Conservation (phyloP, 192 early-diverging fungal genomes). For the Mortierella antarctica region DNA sequence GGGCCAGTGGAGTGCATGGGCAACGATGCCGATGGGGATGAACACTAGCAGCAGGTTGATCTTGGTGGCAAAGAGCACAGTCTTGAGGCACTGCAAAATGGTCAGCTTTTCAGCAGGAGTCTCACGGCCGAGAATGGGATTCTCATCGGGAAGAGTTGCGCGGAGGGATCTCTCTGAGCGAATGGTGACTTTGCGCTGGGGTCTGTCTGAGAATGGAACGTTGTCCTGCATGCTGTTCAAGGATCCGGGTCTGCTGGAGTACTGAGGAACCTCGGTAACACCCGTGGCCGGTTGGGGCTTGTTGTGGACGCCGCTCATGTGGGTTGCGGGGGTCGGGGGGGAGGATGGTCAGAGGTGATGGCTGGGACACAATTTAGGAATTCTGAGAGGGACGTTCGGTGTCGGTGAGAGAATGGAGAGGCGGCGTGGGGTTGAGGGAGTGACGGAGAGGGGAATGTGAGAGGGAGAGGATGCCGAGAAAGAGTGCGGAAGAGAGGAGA, state of each 20-base stretch:
- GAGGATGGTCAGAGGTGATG: too few species aligned
- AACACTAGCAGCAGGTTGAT: constrained; percentile 80
- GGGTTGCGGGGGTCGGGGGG: too few species aligned
- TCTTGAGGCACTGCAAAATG: constrained; percentile 23
- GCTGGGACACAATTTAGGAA: too few species aligned
- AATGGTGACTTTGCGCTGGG: constrained; percentile 23
- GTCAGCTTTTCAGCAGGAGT: neutral
- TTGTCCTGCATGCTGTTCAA: neutral
- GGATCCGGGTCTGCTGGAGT: constrained; percentile 9
- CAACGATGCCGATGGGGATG: constrained; percentile 82
- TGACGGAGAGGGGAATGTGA: neutral
- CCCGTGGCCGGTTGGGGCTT: too few species aligned
- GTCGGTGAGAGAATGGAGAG: too few species aligned
- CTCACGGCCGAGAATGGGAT: constrained; percentile 6
- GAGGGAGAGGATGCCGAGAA: neutral
- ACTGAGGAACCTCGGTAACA: too few species aligned
- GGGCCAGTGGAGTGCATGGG: constrained; percentile 72
- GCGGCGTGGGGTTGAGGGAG: neutral
- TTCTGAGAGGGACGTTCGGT: too few species aligned
- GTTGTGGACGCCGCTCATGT: too few species aligned
- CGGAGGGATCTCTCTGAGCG: constrained; percentile 39
- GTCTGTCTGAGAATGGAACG: constrained; percentile 7
- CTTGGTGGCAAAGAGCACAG: constrained; percentile 61
- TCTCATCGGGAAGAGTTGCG: constrained; percentile 6
- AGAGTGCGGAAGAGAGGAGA: too few species aligned